phyloP scores from a whole-genome alignment of 1,139 yeast genomes.

The Kluyveromyces sp. region DNA sequence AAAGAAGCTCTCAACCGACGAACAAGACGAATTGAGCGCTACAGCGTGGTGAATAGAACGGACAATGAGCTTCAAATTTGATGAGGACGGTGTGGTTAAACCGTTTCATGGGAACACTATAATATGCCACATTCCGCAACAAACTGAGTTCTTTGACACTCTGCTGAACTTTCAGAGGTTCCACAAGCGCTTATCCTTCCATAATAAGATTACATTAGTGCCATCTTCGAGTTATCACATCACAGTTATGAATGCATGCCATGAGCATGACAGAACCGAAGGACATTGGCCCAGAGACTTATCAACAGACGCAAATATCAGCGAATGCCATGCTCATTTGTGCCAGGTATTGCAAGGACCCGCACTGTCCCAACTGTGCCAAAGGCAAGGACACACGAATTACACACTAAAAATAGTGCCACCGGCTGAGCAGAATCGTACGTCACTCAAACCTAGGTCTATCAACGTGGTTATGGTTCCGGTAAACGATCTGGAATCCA shows the following conservation, averaged over 20 bases:
- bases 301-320: neutral
- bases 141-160: slow-evolving; percentile 3
- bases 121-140: slow-evolving; percentile 4
- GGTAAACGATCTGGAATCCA: neutral
- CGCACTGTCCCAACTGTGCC: neutral
- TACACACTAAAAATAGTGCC: neutral
- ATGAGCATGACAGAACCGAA: slow-evolving; percentile 2
- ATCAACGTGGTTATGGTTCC: slow-evolving; percentile 5
- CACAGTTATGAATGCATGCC: slow-evolving; percentile 6
- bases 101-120: slow-evolving; percentile 5
- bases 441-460: slow-evolving; percentile 1
- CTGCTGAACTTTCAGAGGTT: slow-evolving; percentile 4
- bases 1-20: too few relatives aligned
- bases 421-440: neutral
- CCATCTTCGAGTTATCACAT: slow-evolving; percentile 7
- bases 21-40: too few relatives aligned
- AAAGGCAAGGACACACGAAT: neutral
- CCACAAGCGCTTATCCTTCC: slow-evolving; percentile 5
- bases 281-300: slow-evolving; percentile 5
- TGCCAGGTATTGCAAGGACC: neutral
- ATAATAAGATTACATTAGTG: slow-evolving; percentile 5
- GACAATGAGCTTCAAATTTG: slow-evolving; percentile 7
- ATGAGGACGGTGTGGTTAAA: slow-evolving; percentile 5
- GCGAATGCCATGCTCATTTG: neutral
- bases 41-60: neutral